Evolutionary conservation across 2,329 filamentous ascomycete species (phyloP).

Genomic region (Botrytis hyacinthi): DNA sequence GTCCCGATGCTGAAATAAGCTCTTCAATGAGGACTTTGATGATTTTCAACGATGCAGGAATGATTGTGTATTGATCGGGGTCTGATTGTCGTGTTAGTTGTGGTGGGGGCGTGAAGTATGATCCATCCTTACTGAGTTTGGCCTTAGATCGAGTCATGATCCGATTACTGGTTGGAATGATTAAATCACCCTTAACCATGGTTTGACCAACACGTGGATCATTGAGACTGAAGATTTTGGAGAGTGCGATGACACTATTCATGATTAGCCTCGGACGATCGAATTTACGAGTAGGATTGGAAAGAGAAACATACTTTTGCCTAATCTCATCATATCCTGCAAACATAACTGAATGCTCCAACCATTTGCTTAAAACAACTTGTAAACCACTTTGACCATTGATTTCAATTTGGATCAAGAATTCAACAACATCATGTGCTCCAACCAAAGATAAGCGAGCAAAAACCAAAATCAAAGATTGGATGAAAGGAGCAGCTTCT

Average conservation of each 20-base stretch:
- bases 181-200: slow-evolving; percentile 86
- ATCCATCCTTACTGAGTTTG: slow-evolving; percentile 62
- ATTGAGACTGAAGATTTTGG: slow-evolving; percentile 84
- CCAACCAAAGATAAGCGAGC: slow-evolving; percentile 83
- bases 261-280: slow-evolving; percentile 37
- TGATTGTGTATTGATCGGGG: slow-evolving; percentile 84
- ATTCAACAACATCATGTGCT: slow-evolving; percentile 85
- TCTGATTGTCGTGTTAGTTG: slow-evolving; percentile 48
- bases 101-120: not conserved
- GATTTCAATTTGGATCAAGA: slow-evolving; percentile 81
- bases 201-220: slow-evolving; percentile 77
- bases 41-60: slow-evolving; percentile 90
- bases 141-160: slow-evolving; percentile 95
- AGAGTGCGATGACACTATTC: slow-evolving; percentile 80
- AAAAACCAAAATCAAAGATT: slow-evolving; percentile 93
- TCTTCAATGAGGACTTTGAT: slow-evolving; percentile 94
- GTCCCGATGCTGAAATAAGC: slow-evolving; percentile 74
- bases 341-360: slow-evolving; percentile 95
- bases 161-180: slow-evolving; percentile 72
- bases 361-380: slow-evolving; percentile 89
- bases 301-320: slow-evolving; percentile 69
- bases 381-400: slow-evolving; percentile 78
- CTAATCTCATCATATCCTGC: slow-evolving; percentile 97
- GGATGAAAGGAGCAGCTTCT: slow-evolving; percentile 84
- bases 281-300: not conserved